Percentiles rank a stretch among this genome's conserved stretches.
These are phyloP conservation scores for Harrya chromipes DNA, from an alignment of 768 basidiomycete species.

Conservation along the genomic window DNA sequence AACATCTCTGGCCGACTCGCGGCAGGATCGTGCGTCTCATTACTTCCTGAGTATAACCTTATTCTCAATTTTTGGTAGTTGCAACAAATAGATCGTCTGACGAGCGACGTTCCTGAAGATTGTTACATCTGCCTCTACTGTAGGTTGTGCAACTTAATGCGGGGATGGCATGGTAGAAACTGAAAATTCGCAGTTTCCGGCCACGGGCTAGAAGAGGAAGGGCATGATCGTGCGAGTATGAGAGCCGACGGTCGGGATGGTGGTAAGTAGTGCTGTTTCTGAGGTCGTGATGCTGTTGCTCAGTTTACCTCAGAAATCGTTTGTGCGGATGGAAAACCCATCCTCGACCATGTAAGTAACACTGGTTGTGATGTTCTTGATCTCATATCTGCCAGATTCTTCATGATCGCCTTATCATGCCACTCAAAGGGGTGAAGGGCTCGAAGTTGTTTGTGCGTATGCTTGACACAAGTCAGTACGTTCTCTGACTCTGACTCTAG, in stretches of 20 bases:
- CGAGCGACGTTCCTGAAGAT: slow-evolving; percentile 35
- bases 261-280: slow-evolving; percentile 30
- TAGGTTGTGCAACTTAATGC: slow-evolving; percentile 21
- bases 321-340: slow-evolving; percentile 15
- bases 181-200: slow-evolving; percentile 14
- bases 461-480: not conserved
- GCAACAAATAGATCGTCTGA: slow-evolving; percentile 40
- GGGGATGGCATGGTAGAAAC: not conserved
- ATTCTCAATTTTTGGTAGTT: slow-evolving; percentile 21
- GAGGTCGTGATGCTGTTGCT: not conserved
- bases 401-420: slow-evolving; percentile 17
- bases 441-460: slow-evolving; percentile 19
- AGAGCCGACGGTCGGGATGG: slow-evolving; percentile 51
- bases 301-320: slow-evolving; percentile 18
- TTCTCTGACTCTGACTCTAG: slow-evolving; percentile 8
- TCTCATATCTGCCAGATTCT: slow-evolving; percentile 14
- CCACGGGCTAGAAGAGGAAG: slow-evolving; percentile 18
- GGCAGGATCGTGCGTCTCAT: slow-evolving; percentile 40
- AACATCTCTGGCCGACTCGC: slow-evolving; percentile 39
- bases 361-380: not conserved
- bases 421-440: slow-evolving; percentile 16
- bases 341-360: slow-evolving; percentile 22
- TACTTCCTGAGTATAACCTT: not conserved
- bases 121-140: slow-evolving; percentile 58
- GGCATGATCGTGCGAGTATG: slow-evolving; percentile 25